These are phyloP conservation scores for Daedaleopsis sinensis DNA, from an alignment of 768 basidiomycete species.

Conservation along the genomic window DNA sequence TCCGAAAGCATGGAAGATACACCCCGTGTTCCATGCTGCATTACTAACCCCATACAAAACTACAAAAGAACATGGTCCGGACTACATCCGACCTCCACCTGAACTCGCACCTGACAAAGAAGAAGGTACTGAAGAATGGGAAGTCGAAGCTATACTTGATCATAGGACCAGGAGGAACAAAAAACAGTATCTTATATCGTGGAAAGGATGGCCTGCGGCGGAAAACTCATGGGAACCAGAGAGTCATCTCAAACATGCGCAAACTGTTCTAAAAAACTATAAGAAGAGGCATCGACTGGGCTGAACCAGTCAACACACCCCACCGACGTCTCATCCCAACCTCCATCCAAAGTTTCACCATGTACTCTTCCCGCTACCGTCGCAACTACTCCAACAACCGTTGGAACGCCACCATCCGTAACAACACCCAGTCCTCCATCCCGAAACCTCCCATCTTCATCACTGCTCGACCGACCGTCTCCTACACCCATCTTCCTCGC, in stretches of 20 bases:
- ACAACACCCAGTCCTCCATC: not conserved
- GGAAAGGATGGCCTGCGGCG: not conserved
- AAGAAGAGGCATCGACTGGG: not conserved
- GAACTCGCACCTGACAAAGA: not conserved
- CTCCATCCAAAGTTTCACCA: too few species aligned
- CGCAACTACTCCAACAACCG: not conserved
- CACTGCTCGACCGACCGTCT: not conserved
- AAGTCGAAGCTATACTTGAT: not conserved
- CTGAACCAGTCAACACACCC: not conserved
- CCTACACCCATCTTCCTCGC: not conserved
- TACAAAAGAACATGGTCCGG: not conserved
- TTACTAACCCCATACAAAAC: slow-evolving; percentile 14
- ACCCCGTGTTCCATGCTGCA: slow-evolving; percentile 28
- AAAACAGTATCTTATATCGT: not conserved
- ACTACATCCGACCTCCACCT: not conserved
- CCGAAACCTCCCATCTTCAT: not conserved
- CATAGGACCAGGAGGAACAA: not conserved
- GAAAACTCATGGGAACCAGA: not conserved
- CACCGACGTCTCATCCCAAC: not conserved
- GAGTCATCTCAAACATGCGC: not conserved
- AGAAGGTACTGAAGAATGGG: not conserved
- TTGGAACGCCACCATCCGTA: too few species aligned
- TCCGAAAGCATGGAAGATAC: slow-evolving; percentile 28
- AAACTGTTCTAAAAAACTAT: not conserved
- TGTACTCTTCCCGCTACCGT: not conserved